These are phyloP conservation scores for Collybia nuda DNA, from an alignment of 768 basidiomycete genomes.

Conservation along the genomic window DNA sequence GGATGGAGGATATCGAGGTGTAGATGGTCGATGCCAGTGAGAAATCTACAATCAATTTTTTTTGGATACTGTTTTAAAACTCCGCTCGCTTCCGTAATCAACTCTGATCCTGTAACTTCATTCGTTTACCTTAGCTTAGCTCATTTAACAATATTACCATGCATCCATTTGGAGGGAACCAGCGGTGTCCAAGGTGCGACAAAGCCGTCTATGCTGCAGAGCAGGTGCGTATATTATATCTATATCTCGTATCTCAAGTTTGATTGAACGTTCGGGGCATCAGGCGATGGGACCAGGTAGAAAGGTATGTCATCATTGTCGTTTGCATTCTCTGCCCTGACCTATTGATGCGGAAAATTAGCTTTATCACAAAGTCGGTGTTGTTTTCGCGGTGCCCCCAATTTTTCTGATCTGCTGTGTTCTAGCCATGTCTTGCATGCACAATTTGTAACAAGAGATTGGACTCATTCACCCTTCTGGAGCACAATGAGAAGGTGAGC, in stretches of 20 bases:
- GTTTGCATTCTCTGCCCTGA: not conserved
- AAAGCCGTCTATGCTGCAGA: conserved; percentile 87
- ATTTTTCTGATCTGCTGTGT: not conserved
- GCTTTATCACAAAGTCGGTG: conserved; percentile 78
- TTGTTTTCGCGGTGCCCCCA: not conserved
- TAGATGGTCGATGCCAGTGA: conserved; percentile 18
- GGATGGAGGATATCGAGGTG: conserved; percentile 14
- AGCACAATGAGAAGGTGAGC: conserved; percentile 80
- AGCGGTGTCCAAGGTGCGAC: conserved; percentile 70
- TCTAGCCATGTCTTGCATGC: conserved; percentile 78
- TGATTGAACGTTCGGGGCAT: conserved; percentile 8
- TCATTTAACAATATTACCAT: conserved; percentile 31
- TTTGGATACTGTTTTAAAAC: conserved; percentile 14
- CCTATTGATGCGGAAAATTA: conserved; percentile 21
- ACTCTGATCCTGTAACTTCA: not conserved
- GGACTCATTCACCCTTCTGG: conserved; percentile 73
- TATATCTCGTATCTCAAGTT: not conserved
- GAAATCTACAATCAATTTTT: conserved; percentile 15
- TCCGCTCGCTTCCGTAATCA: conserved; percentile 23
- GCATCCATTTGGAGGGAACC: conserved; percentile 73
- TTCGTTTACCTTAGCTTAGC: too few species aligned
- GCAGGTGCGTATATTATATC: conserved; percentile 50
- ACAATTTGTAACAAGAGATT: conserved; percentile 74
- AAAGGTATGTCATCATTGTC: conserved; percentile 53
- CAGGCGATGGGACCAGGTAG: conserved; percentile 86